Evolutionary conservation across 2,329 filamentous ascomycete species (phyloP).

Genomic region (Cordyceps pruinosa): DNA sequence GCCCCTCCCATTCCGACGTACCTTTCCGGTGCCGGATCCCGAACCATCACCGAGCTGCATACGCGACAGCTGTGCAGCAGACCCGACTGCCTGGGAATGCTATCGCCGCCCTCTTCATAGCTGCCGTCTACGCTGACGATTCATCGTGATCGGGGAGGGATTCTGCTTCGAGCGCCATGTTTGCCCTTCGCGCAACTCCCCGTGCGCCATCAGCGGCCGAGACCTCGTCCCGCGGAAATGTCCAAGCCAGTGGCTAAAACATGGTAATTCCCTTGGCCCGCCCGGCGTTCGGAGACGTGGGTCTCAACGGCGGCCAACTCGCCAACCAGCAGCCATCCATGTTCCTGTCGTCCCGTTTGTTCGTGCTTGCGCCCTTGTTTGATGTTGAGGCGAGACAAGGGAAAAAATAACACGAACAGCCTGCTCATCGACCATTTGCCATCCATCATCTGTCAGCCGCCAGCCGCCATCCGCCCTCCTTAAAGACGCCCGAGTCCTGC

Average conservation of each 20-base stretch:
- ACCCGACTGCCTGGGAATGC: not conserved
- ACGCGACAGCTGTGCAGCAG: not conserved
- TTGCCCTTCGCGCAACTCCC: not conserved
- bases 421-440: not conserved
- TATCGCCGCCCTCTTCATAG: not conserved
- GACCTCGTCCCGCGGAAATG: not conserved
- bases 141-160: no score
- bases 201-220: not conserved
- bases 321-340: not conserved
- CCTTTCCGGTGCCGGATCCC: not conserved
- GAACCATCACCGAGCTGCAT: not conserved
- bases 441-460: not conserved
- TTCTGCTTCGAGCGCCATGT: not conserved
- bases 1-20: not conserved
- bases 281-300: constrained; percentile 8
- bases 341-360: not conserved
- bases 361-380: not conserved
- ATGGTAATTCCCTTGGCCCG: not conserved
- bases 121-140: not conserved
- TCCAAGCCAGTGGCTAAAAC: not conserved
- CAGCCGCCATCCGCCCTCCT: no score
- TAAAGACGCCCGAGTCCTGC: not conserved
- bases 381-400: not conserved
- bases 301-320: not conserved
- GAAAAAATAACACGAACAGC: no score